A percentile compares a stretch with the other conserved stretches of the same genome.
Evolutionary conservation across 1,284 basidiomycete species (phyloP).

Genomic region (Hemileia vastatrix): DNA sequence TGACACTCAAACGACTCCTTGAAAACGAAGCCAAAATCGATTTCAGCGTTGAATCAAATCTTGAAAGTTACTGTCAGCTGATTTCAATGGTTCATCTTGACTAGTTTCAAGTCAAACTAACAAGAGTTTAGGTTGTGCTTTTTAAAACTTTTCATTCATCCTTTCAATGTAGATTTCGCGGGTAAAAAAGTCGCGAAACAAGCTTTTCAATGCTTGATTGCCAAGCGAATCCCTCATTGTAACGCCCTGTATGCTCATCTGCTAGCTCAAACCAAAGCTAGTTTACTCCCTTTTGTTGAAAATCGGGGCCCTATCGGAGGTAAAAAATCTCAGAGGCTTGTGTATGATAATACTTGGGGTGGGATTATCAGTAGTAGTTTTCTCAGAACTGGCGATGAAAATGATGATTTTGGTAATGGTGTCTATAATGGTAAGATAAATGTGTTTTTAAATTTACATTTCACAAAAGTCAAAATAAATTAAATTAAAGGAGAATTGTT

Average conservation of each 20-base stretch:
- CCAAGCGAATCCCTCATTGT: constrained; percentile 7
- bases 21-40: constrained; percentile 12
- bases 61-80: constrained; percentile 17
- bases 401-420: constrained; percentile 25
- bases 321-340: constrained; percentile 7
- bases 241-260: background rate
- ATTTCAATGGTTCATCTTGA: background rate
- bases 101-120: background rate
- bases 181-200: constrained; percentile 26
- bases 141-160: background rate
- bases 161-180: constrained; percentile 13
- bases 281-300: constrained; percentile 10
- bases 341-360: constrained; percentile 25
- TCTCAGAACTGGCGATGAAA: constrained; percentile 14
- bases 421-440: constrained; percentile 15
- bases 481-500: too few species aligned
- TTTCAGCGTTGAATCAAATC: constrained; percentile 14
- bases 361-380: constrained; percentile 23
- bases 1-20: constrained; percentile 8
- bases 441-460: too few species aligned
- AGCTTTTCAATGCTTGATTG: constrained; percentile 21
- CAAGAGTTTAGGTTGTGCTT: background rate
- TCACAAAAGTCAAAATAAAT: too few species aligned
- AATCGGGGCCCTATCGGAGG: background rate
- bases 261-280: constrained; percentile 7